A percentile compares a stretch with the other conserved stretches of the same genome.
These are phyloP conservation scores for Pythium coloratum DNA, from an alignment of 352 stramenopile species.

Conservation along the genomic window DNA sequence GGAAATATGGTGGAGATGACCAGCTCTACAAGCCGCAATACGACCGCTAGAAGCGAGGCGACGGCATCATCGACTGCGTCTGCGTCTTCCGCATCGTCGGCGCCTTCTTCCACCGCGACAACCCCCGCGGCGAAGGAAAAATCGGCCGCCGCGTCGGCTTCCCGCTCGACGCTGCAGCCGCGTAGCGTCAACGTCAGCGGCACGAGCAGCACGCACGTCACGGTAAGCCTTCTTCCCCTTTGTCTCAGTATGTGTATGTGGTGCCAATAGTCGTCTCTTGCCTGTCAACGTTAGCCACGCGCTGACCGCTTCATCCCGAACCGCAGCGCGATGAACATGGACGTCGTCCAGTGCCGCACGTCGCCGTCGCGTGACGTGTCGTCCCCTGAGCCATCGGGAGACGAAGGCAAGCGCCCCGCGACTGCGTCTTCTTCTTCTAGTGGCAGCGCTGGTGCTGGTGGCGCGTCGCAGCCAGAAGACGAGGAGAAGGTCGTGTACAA, in stretches of 20 bases:
- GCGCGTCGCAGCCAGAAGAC: conserved; percentile 40
- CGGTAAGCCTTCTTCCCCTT: conserved; percentile 6
- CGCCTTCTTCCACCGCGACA: background rate
- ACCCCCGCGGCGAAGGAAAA: conserved; percentile 2
- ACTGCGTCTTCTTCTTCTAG: background rate
- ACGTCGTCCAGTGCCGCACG: conserved; percentile 71
- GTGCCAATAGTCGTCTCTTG: conserved; percentile 1
- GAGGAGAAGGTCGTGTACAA: conserved; percentile 85
- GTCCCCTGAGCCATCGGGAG: conserved; percentile 27
- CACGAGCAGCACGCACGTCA: conserved; percentile 16
- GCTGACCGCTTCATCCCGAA: conserved; percentile 86
- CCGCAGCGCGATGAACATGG: conserved; percentile 85
- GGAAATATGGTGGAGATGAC: conserved; percentile 16
- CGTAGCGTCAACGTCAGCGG: conserved; percentile 21
- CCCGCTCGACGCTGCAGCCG: conserved; percentile 22
- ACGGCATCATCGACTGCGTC: background rate
- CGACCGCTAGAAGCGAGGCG: background rate
- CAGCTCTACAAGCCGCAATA: conserved; percentile 6
- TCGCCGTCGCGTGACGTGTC: conserved; percentile 32
- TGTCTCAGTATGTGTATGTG: background rate
- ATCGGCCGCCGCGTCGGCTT: conserved; percentile 4
- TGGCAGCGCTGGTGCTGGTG: background rate
- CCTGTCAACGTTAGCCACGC: conserved; percentile 25
- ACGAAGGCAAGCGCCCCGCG: conserved; percentile 23
- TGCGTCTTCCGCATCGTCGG: background rate